Evolutionary conservation across 768 basidiomycete species (phyloP).

Genomic region (Boletus eberwhitei): DNA sequence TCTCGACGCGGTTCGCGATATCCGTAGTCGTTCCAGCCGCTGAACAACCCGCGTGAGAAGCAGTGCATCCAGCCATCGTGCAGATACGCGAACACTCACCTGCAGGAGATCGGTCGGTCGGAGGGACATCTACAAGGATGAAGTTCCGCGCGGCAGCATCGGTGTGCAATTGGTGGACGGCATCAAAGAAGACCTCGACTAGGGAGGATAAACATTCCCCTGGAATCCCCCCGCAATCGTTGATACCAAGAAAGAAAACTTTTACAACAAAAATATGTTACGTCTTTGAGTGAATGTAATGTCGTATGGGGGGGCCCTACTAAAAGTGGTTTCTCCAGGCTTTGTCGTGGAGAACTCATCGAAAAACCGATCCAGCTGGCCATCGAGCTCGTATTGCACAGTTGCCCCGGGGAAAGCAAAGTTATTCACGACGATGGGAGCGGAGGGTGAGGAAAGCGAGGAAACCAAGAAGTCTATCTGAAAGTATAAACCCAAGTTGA

Average conservation of each 20-base stretch:
- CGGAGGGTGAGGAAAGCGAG: background rate
- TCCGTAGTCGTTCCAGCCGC: background rate
- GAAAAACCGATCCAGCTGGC: slow-evolving; percentile 4
- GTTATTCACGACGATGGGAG: background rate
- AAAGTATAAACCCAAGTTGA: background rate
- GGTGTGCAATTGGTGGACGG: background rate
- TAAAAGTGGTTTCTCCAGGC: background rate
- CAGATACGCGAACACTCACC: background rate
- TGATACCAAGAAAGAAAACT: slow-evolving; percentile 14
- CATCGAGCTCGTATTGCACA: slow-evolving; percentile 3
- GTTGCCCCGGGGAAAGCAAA: slow-evolving; percentile 13
- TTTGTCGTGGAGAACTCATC: background rate
- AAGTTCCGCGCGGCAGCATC: slow-evolving; percentile 5
- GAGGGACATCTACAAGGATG: slow-evolving; percentile 15
- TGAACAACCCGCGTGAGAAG: background rate
- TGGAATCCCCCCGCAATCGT: slow-evolving; percentile 5
- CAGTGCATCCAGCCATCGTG: background rate
- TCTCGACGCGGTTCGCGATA: slow-evolving; percentile 1
- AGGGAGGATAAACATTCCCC: background rate
- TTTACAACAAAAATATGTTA: background rate
- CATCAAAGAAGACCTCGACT: slow-evolving; percentile 1
- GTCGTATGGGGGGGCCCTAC: background rate
- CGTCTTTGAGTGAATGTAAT: background rate
- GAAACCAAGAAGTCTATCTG: slow-evolving; percentile 9
- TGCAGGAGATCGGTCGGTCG: slow-evolving; percentile 10